Percentiles rank a stretch among this genome's conserved stretches.
Evolutionary conservation across 106 monocot genomes (phyloP).

Genomic region (Dioscorea dumetorum): DNA sequence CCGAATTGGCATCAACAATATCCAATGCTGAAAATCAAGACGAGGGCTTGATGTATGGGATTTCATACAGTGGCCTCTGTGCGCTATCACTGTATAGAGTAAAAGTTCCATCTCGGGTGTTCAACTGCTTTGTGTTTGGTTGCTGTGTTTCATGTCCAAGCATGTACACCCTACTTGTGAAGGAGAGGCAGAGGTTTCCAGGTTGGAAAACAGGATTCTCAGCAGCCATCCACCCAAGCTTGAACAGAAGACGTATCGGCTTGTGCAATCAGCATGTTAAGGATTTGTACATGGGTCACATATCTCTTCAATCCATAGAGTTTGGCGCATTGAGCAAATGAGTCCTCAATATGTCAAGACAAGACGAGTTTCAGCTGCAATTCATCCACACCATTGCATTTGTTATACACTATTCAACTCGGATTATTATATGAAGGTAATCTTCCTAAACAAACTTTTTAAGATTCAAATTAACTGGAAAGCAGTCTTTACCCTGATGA

Average conservation of each 20-base stretch:
- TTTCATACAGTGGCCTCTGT: constrained; percentile 59
- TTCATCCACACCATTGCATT: too few relatives aligned
- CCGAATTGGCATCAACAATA: constrained; percentile 10
- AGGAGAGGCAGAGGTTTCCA: constrained; percentile 63
- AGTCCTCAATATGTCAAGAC: not conserved
- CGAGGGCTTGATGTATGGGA: constrained; percentile 68
- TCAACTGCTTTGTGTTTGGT: constrained; percentile 70
- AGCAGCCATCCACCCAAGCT: constrained; percentile 47
- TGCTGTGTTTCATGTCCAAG: constrained; percentile 41
- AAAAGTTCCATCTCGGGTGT: constrained; percentile 26
- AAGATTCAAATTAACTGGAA: too few relatives aligned
- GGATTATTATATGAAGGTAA: too few relatives aligned
- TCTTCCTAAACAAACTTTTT: too few relatives aligned
- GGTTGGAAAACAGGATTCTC: constrained; percentile 85
- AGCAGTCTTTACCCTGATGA: too few relatives aligned
- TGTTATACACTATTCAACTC: too few relatives aligned
- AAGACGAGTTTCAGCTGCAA: too few relatives aligned
- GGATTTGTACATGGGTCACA: constrained; percentile 73
- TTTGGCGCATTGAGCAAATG: constrained; percentile 58
- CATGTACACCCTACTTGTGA: constrained; percentile 60
- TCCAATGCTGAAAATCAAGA: constrained; percentile 22
- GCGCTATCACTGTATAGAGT: constrained; percentile 53
- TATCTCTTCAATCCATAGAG: constrained; percentile 72
- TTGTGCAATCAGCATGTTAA: constrained; percentile 70
- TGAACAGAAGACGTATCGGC: constrained; percentile 58